Evolutionary conservation across 2,329 filamentous ascomycete genomes (phyloP).

Genomic region (Epichloe coenophiala): DNA sequence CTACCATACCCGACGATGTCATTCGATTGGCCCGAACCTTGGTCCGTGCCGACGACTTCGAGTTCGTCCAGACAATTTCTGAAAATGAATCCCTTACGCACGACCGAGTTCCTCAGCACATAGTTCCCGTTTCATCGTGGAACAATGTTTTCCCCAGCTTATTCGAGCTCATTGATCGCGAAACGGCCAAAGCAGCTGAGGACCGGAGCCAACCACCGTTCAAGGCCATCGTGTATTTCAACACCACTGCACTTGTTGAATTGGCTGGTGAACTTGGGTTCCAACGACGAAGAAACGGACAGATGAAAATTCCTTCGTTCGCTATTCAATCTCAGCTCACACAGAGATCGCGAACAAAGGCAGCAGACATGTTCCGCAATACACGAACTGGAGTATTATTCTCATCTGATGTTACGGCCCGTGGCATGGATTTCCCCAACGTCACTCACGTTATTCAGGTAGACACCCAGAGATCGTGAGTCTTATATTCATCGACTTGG

Average conservation of each 20-base stretch:
- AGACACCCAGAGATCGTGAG: constrained; percentile 50
- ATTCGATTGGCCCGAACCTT: constrained; percentile 64
- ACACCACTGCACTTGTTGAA: constrained; percentile 60
- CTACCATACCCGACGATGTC: constrained; percentile 77
- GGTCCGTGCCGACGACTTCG: constrained; percentile 66
- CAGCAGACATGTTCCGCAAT: constrained; percentile 58
- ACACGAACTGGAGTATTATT: constrained; percentile 52
- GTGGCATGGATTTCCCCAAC: constrained; percentile 72
- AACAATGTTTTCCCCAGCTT: constrained; percentile 67
- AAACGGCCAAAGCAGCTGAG: constrained; percentile 30
- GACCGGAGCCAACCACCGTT: constrained; percentile 46
- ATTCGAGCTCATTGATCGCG: constrained; percentile 58
- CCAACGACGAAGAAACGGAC: constrained; percentile 21
- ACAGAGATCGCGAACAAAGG: constrained; percentile 55
- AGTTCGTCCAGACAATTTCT: constrained; percentile 80
- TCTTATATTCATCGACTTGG: constrained; percentile 68
- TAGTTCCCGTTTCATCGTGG: constrained; percentile 52
- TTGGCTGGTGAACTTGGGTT: constrained; percentile 45
- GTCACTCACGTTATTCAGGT: constrained; percentile 72
- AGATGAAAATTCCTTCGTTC: constrained; percentile 23
- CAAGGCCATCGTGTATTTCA: constrained; percentile 93
- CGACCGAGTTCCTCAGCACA: constrained; percentile 66
- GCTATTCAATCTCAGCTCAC: constrained; percentile 70
- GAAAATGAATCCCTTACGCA: constrained; percentile 78
- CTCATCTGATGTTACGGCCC: constrained; percentile 67